These are phyloP conservation scores for Cucurbita moschata DNA, from an alignment of 306 rosid species.

Conservation along the genomic window DNA sequence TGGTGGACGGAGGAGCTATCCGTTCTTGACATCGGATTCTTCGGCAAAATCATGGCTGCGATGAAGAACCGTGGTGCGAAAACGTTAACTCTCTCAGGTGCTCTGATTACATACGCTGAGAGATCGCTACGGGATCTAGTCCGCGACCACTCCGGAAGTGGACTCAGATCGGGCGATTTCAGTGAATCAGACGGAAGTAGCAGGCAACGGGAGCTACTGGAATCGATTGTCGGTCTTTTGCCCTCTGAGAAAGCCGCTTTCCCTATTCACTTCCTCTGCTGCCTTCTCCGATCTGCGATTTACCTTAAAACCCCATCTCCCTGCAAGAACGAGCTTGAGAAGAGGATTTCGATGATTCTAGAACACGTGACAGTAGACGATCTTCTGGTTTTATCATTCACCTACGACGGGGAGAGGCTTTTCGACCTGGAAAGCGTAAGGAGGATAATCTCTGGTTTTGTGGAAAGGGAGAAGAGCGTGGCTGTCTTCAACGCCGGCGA, in stretches of 20 bases:
- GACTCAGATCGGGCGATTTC: background rate
- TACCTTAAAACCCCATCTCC: conserved; percentile 35
- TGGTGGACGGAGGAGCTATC: conserved; percentile 94
- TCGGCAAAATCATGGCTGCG: conserved; percentile 36
- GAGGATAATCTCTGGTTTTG: conserved; percentile 42
- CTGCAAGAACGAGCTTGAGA: conserved; percentile 60
- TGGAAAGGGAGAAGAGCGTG: conserved; percentile 55
- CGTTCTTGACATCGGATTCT: conserved; percentile 31
- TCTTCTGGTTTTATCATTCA: conserved; percentile 46
- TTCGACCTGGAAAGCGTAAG: conserved; percentile 64
- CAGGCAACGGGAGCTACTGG: conserved; percentile 43
- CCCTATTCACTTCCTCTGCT: conserved; percentile 78
- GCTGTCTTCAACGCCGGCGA: conserved; percentile 45
- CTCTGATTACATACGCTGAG: conserved; percentile 59
- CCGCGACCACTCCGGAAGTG: conserved; percentile 61
- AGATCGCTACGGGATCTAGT: conserved; percentile 61
- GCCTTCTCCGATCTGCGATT: conserved; percentile 67
- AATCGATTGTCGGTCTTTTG: conserved; percentile 42
- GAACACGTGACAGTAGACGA: conserved; percentile 74
- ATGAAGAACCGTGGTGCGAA: conserved; percentile 55
- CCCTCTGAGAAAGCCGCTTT: conserved; percentile 62
- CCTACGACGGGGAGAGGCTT: conserved; percentile 75
- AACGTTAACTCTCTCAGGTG: conserved; percentile 33
- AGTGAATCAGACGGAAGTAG: conserved; percentile 12
- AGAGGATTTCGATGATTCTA: conserved; percentile 35